Percentiles rank a stretch among this genome's conserved stretches.
These are phyloP conservation scores for Podila clonocystis DNA, from an alignment of 192 early-diverging fungal species.

Conservation along the genomic window DNA sequence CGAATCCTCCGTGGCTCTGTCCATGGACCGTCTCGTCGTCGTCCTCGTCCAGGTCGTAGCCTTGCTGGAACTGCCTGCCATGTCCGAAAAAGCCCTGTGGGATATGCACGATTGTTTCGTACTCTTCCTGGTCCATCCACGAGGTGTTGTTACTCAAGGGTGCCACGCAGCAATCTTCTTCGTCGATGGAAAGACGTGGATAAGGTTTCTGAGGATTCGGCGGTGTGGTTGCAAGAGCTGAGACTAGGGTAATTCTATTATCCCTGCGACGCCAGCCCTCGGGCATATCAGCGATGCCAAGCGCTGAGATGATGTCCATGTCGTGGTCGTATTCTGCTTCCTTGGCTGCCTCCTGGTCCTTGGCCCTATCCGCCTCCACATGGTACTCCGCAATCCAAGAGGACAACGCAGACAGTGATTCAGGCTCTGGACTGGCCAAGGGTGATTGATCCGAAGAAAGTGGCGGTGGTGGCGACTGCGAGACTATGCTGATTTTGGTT, in stretches of 20 bases:
- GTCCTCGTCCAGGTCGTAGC: not conserved
- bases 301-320: conserved; percentile 32
- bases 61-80: not conserved
- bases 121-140: conserved; percentile 23
- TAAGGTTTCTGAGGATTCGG: not conserved
- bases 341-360: not conserved
- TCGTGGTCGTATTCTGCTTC: conserved; percentile 9
- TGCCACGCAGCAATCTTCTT: not conserved
- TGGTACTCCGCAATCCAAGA: conserved; percentile 5
- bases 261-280: conserved; percentile 4
- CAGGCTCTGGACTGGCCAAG: not conserved
- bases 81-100: conserved; percentile 27
- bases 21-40: not conserved
- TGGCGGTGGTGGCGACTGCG: not conserved
- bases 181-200: not conserved
- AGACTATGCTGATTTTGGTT: not conserved
- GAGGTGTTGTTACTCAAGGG: not conserved
- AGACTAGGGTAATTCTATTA: not conserved
- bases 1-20: not conserved
- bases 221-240: not conserved
- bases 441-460: not conserved
- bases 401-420: not conserved
- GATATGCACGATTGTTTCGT: conserved; percentile 13
- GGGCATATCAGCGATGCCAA: conserved; percentile 20
- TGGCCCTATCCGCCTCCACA: not conserved